phyloP scores from a whole-genome alignment of 2,329 filamentous ascomycete species.

The Waltergamsia citrina region DNA sequence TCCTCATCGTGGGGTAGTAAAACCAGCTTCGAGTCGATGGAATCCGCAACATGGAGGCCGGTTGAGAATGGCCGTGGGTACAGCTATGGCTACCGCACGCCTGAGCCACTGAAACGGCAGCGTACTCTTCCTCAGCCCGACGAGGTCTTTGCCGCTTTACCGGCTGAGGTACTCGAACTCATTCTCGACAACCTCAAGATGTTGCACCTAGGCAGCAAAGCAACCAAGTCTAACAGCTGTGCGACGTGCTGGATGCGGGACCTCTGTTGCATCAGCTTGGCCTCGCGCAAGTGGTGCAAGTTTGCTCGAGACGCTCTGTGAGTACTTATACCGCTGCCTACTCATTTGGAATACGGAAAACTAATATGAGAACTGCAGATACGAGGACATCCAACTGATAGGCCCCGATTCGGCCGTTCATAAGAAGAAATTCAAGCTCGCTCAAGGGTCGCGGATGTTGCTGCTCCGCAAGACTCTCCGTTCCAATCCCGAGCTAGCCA shows the following conservation, averaged over 20 bases:
- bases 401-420: conserved; percentile 45
- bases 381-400: conserved; percentile 48
- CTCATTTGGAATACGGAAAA: neutral
- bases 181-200: conserved; percentile 45
- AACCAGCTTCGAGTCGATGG: conserved; percentile 30
- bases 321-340: conserved; percentile 13
- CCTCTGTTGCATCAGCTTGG: conserved; percentile 38
- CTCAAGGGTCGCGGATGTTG: conserved; percentile 41
- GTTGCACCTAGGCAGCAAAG: conserved; percentile 40
- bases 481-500: conserved; percentile 40
- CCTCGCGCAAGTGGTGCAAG: conserved; percentile 41
- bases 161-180: conserved; percentile 47
- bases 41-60: conserved; percentile 18
- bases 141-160: conserved; percentile 44
- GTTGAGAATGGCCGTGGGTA: conserved; percentile 16
- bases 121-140: conserved; percentile 25
- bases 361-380: conserved; percentile 22
- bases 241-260: conserved; percentile 59
- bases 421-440: conserved; percentile 48
- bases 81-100: conserved; percentile 5
- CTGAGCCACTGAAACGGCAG: conserved; percentile 10
- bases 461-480: conserved; percentile 50
- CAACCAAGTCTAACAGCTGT: no score
- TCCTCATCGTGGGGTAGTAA: conserved; percentile 23
- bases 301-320: conserved; percentile 41